Base-by-base conservation (phyloP, 768 basidiomycete species). In the Mycena indigotica region DNA sequence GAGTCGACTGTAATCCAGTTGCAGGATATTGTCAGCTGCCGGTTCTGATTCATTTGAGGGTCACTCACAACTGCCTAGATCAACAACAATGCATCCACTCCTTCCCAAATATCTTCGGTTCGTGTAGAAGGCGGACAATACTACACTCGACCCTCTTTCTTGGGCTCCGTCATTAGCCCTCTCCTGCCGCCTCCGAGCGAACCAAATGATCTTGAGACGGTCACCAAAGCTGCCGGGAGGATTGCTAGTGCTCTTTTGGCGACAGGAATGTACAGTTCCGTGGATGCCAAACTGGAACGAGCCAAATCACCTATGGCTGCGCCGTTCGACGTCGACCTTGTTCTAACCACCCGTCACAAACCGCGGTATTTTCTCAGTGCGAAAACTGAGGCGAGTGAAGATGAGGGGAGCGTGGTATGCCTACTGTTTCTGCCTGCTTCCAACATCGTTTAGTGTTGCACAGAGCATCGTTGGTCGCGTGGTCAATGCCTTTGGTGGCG, bases 401-500 rank as follows among this genome's bases (percentile, higher is more conserved):
- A 87, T 50, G 97, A 98, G 71, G 96, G 92, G 12, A 94, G 77
- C 54, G 94, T 93, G n/a, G 95, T 94, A 68, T 68, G 92, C 82
- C 24, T 5, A 46, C 46, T 5, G 52, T 0, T 23, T 28, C 45
- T 53, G 52, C 8, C 44, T 41, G 28, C n/a, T n/a, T n/a, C n/a
- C 53, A 24, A 30, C 21, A 16, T 39, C 40, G 57, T 25, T 50
- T 49, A 48, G 48, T 41, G 35, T 48, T 30, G 6, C n/a, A 4
- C 57, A 77, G 94, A 89, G 87, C 53, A 83, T 88, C 38, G 91
- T 88, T 4, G 93, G 84, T 5, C 85, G 89, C 50, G 73, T 98
- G 38, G 81, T 91, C 15, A 98, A 98, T 71, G 83, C 89, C 4
- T 89, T 98, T 64, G 96, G 96, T 24, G 91, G 93, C 5, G 96